These are phyloP conservation scores for Murraya koenigii DNA, from an alignment of 345 rosid genomes.

Conservation along the genomic window DNA sequence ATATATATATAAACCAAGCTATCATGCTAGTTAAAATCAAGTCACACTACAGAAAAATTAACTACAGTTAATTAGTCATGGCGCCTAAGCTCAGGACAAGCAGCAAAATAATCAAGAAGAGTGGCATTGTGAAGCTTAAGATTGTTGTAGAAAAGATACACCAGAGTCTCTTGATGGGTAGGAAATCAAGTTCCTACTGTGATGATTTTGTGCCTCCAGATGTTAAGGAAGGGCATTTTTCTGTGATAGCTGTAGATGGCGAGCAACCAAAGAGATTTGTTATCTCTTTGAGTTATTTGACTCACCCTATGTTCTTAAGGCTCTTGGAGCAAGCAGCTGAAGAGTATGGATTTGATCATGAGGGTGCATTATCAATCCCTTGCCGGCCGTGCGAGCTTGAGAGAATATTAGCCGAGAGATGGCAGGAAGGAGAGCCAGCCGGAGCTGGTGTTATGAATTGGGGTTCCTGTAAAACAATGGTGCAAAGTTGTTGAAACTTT, in stretches of 20 bases:
- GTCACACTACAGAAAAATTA: not conserved
- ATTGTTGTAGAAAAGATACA: conserved; percentile 34
- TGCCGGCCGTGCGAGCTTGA: conserved; percentile 36
- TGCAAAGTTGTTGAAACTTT: not conserved
- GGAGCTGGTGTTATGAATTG: not conserved
- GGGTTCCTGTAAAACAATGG: not conserved
- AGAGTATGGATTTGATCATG: conserved; percentile 37
- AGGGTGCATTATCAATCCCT: conserved; percentile 47
- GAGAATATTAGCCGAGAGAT: conserved; percentile 31
- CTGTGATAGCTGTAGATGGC: conserved; percentile 23
- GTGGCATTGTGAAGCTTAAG: conserved; percentile 32
- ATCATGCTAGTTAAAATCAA: not conserved
- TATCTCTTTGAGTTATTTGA: conserved; percentile 23
- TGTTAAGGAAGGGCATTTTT: conserved; percentile 33
- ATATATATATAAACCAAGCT: not conserved
- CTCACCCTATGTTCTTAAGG: conserved; percentile 28
- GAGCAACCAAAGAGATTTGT: conserved; percentile 26
- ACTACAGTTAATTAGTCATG: not conserved
- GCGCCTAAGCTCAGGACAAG: conserved; percentile 36
- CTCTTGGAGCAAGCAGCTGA: conserved; percentile 43
- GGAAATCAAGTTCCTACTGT: conserved; percentile 19
- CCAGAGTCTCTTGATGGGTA: conserved; percentile 21
- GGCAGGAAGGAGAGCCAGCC: not conserved
- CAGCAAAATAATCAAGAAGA: conserved; percentile 15
- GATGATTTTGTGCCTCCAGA: conserved; percentile 24